Percentiles rank a stretch among this genome's conserved stretches.
phyloP scores from a whole-genome alignment of 305 asterid genomes.

The Fraxinus dipetala region DNA sequence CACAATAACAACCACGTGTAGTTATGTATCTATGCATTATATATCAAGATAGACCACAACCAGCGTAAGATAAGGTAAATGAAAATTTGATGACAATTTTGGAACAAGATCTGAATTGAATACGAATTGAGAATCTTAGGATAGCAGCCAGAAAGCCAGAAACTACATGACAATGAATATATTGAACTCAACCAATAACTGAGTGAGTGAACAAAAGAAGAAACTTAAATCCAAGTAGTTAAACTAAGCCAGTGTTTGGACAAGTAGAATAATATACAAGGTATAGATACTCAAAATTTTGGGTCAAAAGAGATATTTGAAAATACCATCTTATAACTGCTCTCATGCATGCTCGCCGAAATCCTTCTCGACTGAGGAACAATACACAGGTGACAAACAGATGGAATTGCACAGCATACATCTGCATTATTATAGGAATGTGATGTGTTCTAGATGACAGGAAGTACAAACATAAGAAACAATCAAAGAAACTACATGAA shows the following conservation, averaged over 20 bases:
- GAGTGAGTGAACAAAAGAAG: conserved; percentile 1
- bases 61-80: conserved; percentile 6
- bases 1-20: background rate
- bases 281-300: conserved; percentile 14
- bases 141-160: background rate
- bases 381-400: conserved; percentile 80
- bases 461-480: background rate
- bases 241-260: conserved; percentile 2
- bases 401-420: conserved; percentile 86
- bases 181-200: background rate
- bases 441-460: background rate
- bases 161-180: background rate
- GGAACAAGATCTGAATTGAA: background rate
- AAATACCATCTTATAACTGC: conserved; percentile 62
- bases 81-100: conserved; percentile 2
- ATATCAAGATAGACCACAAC: background rate
- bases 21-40: background rate
- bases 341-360: conserved; percentile 93
- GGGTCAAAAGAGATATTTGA: conserved; percentile 10
- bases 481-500: conserved; percentile 3
- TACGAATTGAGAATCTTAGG: background rate
- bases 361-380: conserved; percentile 93
- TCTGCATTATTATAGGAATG: conserved; percentile 41
- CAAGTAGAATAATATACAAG: background rate
- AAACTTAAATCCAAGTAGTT: background rate